Evolutionary conservation across 2,329 filamentous ascomycete species (phyloP).

Genomic region (Elsinoe fawcettii): DNA sequence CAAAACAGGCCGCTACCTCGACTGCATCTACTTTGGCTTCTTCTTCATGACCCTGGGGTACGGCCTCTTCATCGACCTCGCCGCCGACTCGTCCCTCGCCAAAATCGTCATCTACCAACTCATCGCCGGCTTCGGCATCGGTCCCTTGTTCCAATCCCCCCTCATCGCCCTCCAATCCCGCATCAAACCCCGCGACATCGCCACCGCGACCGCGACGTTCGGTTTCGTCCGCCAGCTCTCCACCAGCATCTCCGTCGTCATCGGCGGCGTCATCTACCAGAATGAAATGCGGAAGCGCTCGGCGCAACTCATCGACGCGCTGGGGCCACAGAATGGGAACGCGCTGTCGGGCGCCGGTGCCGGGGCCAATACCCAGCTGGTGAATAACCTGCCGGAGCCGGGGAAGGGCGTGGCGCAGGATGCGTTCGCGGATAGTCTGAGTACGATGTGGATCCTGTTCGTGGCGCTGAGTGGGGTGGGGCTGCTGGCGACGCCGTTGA

Average conservation of each 20-base stretch:
- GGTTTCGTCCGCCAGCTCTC: slow-evolving; percentile 59
- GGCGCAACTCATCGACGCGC: slow-evolving; percentile 39
- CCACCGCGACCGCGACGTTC: slow-evolving; percentile 57
- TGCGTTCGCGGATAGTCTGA: slow-evolving; percentile 38
- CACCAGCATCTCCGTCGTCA: slow-evolving; percentile 58
- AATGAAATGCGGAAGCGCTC: slow-evolving; percentile 58
- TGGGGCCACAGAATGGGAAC: slow-evolving; percentile 45
- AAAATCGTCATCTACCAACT: slow-evolving; percentile 49
- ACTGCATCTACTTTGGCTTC: slow-evolving; percentile 44
- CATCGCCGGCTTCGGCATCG: slow-evolving; percentile 55
- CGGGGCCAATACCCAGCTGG: slow-evolving; percentile 52
- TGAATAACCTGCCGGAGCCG: slow-evolving; percentile 44
- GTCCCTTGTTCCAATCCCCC: slow-evolving; percentile 59
- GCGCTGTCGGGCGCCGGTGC: slow-evolving; percentile 53
- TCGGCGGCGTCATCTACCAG: slow-evolving; percentile 68
- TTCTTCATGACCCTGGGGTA: slow-evolving; percentile 33
- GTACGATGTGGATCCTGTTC: slow-evolving; percentile 46
- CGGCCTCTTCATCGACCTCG: slow-evolving; percentile 34
- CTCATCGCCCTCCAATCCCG: slow-evolving; percentile 58
- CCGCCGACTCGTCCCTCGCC: slow-evolving; percentile 28
- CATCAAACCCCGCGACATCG: slow-evolving; percentile 54
- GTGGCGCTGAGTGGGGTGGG: slow-evolving; percentile 35
- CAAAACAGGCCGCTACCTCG: slow-evolving; percentile 43
- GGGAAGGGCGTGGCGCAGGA: slow-evolving; percentile 37
- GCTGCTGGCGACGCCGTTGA: slow-evolving; percentile 33